Base-by-base conservation (phyloP, 768 basidiomycete genomes). In the Astraeus odoratus region DNA sequence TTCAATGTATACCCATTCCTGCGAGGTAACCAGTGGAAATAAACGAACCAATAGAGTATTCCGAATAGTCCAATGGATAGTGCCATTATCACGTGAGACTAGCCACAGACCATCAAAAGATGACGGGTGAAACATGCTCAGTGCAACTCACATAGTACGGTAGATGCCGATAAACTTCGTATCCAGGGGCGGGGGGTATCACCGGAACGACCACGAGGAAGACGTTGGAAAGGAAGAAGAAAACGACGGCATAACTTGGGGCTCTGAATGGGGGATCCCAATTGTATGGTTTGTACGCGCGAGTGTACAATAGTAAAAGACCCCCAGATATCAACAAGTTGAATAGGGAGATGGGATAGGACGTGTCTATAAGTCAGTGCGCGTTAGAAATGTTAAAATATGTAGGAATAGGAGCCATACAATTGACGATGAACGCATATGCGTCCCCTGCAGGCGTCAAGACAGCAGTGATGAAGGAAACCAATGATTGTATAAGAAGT, bases 221-320 rank as follows among this genome's bases (percentile, higher is more conserved):
- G 13, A 83, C 34, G 49, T 86, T 86, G 2, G 82, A 80, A 5
- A 80, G 46, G 47, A 81, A 73, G 66, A 83, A 86, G 25, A 79
- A 65, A 3, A 70, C 47, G 1, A 77, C 67, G 20, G 75, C 67
- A 16, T 51, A 37, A 40, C 68, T 76, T 16, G 78, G 74, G 1
- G 81, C 74, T 31, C 64, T 70, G 65, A 80, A 86, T 0, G 84
- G 85, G 3, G 84, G 83, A 22, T 71, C 56, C 85, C 85, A 87
- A 0, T 66, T 58, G 59, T 71, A 76, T 0, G 57, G 44, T 29
- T 60, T 61, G 54, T 69, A 74, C 15, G 60, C 54, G 16, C 59
- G 60, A 0, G 74, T 73, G 56, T 83, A 74, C 18, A 87, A 63
- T n/a, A 83, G 66, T 16, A 86, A 62, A 2, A 86, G 64, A 0